Evolutionary conservation across 2,329 filamentous ascomycete genomes (phyloP).

Genomic region (Colletotrichum sp.): DNA sequence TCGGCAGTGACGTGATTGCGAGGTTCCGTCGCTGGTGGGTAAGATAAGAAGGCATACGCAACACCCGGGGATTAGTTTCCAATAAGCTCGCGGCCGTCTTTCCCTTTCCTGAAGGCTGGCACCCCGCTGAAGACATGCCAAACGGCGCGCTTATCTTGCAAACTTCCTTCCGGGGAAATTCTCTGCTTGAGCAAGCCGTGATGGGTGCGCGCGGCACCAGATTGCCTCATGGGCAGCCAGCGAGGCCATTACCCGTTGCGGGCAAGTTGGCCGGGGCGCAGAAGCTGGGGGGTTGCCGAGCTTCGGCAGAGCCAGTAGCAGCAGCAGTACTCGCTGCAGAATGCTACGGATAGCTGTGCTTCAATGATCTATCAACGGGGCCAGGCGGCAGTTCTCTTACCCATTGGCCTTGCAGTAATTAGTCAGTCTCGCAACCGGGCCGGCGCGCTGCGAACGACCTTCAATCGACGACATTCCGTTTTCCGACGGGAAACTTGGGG

Average conservation of each 20-base stretch:
- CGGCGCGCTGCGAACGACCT: not conserved
- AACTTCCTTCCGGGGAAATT: not conserved
- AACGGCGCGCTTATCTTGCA: slow-evolving; percentile 2
- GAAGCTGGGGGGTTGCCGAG: not conserved
- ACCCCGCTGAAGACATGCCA: not conserved
- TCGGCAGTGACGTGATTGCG: slow-evolving; percentile 20
- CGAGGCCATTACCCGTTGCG: not conserved
- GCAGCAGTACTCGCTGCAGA: not conserved
- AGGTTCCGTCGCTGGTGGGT: slow-evolving; percentile 14
- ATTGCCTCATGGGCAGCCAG: not conserved
- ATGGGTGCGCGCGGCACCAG: not conserved
- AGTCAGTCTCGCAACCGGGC: not conserved
- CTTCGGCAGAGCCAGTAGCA: not conserved
- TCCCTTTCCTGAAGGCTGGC: not conserved
- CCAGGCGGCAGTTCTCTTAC: not conserved
- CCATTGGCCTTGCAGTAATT: not conserved
- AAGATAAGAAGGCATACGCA: slow-evolving; percentile 12
- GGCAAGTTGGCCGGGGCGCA: not conserved
- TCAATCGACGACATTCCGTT: not conserved
- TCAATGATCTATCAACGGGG: not conserved
- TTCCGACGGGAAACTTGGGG: not conserved
- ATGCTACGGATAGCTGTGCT: not conserved
- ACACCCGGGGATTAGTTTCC: slow-evolving; percentile 1
- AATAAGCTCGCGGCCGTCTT: not conserved
- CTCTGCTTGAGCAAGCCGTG: not conserved